These are phyloP conservation scores for Litsea cubeba DNA, from an alignment of 164 flowering plant genomes.

Conservation along the genomic window DNA sequence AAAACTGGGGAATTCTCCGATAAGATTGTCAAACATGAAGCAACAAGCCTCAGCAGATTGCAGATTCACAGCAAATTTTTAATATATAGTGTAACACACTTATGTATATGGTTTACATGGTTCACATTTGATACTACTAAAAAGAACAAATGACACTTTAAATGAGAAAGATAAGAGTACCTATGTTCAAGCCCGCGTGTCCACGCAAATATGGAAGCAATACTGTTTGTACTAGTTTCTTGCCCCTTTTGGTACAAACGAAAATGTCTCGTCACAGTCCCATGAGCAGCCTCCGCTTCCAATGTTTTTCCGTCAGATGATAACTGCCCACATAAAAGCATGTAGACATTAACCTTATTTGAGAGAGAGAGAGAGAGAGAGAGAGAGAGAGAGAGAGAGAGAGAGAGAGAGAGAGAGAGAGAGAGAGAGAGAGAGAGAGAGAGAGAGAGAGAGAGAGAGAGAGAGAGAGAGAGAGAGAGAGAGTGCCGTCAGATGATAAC, in stretches of 20 bases:
- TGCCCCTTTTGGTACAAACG: slow-evolving; percentile 82
- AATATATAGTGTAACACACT: no score
- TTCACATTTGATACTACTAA: neutral
- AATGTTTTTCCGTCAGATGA: slow-evolving; percentile 93
- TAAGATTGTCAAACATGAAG: no score
- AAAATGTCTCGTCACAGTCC: slow-evolving; percentile 95
- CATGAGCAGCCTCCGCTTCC: slow-evolving; percentile 99
- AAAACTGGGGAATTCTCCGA: no score
- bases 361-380: neutral
- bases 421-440: neutral
- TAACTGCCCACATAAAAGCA: slow-evolving; percentile 37
- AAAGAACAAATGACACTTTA: neutral
- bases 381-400: neutral
- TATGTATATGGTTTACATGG: neutral
- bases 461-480: neutral
- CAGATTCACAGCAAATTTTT: no score
- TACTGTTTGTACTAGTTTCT: slow-evolving; percentile 98
- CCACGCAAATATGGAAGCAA: slow-evolving; percentile 99
- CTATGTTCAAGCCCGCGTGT: slow-evolving; percentile 88
- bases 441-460: neutral
- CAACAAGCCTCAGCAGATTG: no score
- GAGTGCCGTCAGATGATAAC: no score
- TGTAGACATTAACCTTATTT: no score
- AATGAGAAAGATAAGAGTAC: slow-evolving; percentile 25
- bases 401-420: neutral